These are phyloP conservation scores for Skeletonema potamos DNA, from an alignment of 108 stramenopile species.

Conservation along the genomic window DNA sequence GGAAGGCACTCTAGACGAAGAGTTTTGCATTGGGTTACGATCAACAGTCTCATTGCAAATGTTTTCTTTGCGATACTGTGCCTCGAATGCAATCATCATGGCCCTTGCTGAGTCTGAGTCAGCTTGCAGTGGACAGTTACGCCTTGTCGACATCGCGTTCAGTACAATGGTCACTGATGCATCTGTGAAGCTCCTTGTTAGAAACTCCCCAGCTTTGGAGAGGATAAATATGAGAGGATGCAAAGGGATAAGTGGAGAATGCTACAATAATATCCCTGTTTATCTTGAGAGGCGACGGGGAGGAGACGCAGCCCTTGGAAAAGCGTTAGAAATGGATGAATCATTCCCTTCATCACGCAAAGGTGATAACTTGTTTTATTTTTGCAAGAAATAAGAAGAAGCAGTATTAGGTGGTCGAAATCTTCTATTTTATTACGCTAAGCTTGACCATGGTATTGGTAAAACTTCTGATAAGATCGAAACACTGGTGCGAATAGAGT, in stretches of 20 bases:
- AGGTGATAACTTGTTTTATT: conserved; percentile 9
- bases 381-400: background rate
- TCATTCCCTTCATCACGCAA: background rate
- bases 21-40: conserved; percentile 5
- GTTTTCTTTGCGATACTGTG: conserved; percentile 7
- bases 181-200: background rate
- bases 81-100: conserved; percentile 2
- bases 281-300: conserved; percentile 1
- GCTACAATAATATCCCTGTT: conserved; percentile 4
- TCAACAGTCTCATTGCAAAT: background rate
- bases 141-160: conserved; percentile 9
- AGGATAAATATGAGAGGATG: conserved; percentile 12
- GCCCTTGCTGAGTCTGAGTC: conserved; percentile 6
- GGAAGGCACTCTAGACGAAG: background rate
- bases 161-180: conserved; percentile 5
- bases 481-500: conserved; percentile 65
- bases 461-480: conserved; percentile 67
- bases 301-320: background rate
- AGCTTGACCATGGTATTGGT: conserved; percentile 78
- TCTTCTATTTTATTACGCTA: conserved; percentile 3
- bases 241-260: conserved; percentile 6
- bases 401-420: background rate
- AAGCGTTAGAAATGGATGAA: conserved; percentile 1
- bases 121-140: background rate
- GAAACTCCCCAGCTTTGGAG: conserved; percentile 1